Conservation (phyloP, 441 rosid species). For the Sinapis alba region DNA sequence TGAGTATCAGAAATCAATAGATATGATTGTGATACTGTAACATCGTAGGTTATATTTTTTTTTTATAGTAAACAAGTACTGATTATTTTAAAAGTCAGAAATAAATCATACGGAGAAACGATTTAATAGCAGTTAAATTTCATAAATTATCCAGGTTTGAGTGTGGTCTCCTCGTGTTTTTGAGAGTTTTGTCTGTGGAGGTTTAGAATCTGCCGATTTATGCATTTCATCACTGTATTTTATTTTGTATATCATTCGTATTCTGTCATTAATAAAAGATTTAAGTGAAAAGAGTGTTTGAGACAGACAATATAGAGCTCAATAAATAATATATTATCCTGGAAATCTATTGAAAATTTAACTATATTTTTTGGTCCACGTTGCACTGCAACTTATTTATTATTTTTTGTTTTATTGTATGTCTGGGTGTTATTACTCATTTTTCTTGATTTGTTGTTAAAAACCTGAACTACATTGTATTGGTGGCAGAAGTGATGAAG, state of each 20-base stretch:
- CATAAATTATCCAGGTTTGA: slow-evolving; percentile 25
- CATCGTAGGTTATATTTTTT: not conserved
- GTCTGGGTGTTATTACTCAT: not conserved
- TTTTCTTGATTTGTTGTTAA: slow-evolving; percentile 10
- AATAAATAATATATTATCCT: not conserved
- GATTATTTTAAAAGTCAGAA: slow-evolving; percentile 6
- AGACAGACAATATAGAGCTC: slow-evolving; percentile 17
- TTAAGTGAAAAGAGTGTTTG: not conserved
- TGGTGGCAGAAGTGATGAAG: slow-evolving; percentile 22
- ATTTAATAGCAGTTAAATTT: slow-evolving; percentile 15
- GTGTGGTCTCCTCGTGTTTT: not conserved
- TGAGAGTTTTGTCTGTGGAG: not conserved
- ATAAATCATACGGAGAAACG: slow-evolving; percentile 26
- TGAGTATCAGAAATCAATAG: slow-evolving; percentile 21
- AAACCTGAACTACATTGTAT: slow-evolving; percentile 8
- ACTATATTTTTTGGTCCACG: slow-evolving; percentile 1
- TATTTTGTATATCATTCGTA: not conserved
- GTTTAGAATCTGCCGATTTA: not conserved
- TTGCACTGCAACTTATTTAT: not conserved
- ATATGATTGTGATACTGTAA: slow-evolving; percentile 34
- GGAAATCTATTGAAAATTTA: not conserved
- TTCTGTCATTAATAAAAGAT: not conserved
- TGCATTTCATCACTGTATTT: not conserved
- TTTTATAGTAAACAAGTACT: not conserved
- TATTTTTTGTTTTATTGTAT: not conserved